Evolutionary conservation across 495 filamentous ascomycete species (phyloP).

Genomic region (Symbiotaphrina buchneri): DNA sequence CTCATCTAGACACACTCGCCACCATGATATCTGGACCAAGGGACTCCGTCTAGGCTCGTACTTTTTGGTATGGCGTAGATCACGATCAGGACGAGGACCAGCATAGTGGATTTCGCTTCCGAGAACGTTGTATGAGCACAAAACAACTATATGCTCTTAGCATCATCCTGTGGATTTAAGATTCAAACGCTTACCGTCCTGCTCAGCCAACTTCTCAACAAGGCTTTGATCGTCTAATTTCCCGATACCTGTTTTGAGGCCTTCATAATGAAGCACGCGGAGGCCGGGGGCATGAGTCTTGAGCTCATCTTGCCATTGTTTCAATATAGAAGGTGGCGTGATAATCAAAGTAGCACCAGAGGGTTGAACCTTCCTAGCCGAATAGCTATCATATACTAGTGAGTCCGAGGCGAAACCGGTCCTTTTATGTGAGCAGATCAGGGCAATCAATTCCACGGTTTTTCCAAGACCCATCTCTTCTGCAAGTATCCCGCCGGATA

Average conservation of each 20-base stretch:
- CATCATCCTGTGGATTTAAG: too few relatives aligned
- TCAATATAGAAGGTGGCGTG: constrained; percentile 53
- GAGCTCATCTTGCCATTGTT: constrained; percentile 78
- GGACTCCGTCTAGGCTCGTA: constrained; percentile 51
- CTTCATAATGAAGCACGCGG: constrained; percentile 11
- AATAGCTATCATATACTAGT: constrained; percentile 9
- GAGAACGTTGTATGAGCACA: constrained; percentile 72
- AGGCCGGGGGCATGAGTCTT: constrained; percentile 39
- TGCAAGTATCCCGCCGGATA: constrained; percentile 42
- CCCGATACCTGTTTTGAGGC: constrained; percentile 5
- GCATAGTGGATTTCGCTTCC: constrained; percentile 58
- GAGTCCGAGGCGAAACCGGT: background rate
- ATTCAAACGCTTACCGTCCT: too few relatives aligned
- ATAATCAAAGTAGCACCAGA: constrained; percentile 66
- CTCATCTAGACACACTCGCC: constrained; percentile 84
- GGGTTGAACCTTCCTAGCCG: constrained; percentile 15
- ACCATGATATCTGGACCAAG: constrained; percentile 63
- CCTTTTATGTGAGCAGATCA: constrained; percentile 30
- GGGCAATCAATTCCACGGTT: constrained; percentile 67
- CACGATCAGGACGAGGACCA: constrained; percentile 34
- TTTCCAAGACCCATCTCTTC: constrained; percentile 96
- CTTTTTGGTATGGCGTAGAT: constrained; percentile 38
- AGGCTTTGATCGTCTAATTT: constrained; percentile 17
- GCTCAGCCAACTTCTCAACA: constrained; percentile 20
- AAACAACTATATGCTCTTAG: constrained; percentile 57